These are phyloP conservation scores for Fusarium tanahbumbuense DNA, from an alignment of 2,329 filamentous ascomycete species.

Conservation along the genomic window DNA sequence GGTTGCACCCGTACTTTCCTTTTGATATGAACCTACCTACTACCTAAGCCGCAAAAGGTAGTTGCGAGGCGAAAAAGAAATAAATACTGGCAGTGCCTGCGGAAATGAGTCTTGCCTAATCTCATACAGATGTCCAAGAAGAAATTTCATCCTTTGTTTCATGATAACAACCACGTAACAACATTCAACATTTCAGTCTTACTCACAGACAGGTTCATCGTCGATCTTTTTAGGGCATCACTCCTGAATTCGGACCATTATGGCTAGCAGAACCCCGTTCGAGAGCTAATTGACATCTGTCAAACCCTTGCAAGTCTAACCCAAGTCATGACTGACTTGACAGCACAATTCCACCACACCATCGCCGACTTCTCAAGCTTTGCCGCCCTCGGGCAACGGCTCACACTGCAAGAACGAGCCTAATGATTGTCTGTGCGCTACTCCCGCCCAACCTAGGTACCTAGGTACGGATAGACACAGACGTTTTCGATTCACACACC, in stretches of 20 bases:
- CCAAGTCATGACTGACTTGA: conserved; percentile 23
- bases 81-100: background rate
- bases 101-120: background rate
- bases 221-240: conserved; percentile 19
- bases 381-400: conserved; percentile 40
- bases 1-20: background rate
- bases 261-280: conserved; percentile 20
- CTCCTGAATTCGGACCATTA: background rate
- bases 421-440: conserved; percentile 41
- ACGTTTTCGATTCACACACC: conserved; percentile 31
- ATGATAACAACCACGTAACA: background rate
- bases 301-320: conserved; percentile 37
- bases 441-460: conserved; percentile 14
- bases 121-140: background rate
- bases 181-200: background rate
- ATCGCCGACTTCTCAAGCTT: conserved; percentile 32
- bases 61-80: background rate
- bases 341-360: conserved; percentile 27
- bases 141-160: background rate
- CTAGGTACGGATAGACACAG: conserved; percentile 1
- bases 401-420: conserved; percentile 40
- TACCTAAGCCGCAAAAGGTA: background rate
- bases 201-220: background rate
- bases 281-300: conserved; percentile 26
- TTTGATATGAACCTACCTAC: background rate